Base-by-base conservation (phyloP, 768 basidiomycete genomes). In the Pisolithus sp. region DNA sequence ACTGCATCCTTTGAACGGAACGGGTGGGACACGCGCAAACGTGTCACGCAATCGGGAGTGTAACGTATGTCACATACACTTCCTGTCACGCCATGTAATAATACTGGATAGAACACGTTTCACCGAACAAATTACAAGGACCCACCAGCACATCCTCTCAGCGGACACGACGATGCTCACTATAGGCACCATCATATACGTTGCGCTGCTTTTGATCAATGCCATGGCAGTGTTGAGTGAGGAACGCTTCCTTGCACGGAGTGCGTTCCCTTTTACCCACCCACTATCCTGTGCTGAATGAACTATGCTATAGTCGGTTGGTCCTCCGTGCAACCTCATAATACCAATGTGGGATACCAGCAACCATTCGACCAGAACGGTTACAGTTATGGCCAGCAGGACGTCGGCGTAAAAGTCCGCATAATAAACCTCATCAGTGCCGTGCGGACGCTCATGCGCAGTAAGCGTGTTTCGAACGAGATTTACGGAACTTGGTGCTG, bases 191-290 rank as follows among this genome's bases (percentile, higher is more conserved):
- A 79, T 96, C 57, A 71, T 97, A 59, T 92, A 96, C 74, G 86
- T 93, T 51, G 74, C 82, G 23, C 76, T 99, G 21, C 82, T 99
- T 40, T 75, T 97, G 64, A 82, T 93, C 60, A 98, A 99, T 68
- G 91, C 93, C 42, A 82, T 98, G 68, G 95, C 95, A 7, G 85
- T 99, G 52, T 77, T 99, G 55, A 95, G 85, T 62, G 95, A 99
- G 70, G 95, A 99, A 61, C 81, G 95, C 7, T 99, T 99, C 71
- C 83, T 99, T 50, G 87, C 93, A 20, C 77, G 85, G 65, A 93
- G 93, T 95, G 65, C 60, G 87, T 78, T 51, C 52, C 38, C 46
- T 8, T 52, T 52, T 24, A 51, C 39, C 50, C 47, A 38, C 46
- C 26, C 21, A 36, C 26, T 6, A 43, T 31, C 50, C 26, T 24